Evolutionary conservation across 371 early-diverging fungal species (phyloP), one percentile per base, ranked within the genome.

Genomic region (Mucor plumbeus): DNA sequence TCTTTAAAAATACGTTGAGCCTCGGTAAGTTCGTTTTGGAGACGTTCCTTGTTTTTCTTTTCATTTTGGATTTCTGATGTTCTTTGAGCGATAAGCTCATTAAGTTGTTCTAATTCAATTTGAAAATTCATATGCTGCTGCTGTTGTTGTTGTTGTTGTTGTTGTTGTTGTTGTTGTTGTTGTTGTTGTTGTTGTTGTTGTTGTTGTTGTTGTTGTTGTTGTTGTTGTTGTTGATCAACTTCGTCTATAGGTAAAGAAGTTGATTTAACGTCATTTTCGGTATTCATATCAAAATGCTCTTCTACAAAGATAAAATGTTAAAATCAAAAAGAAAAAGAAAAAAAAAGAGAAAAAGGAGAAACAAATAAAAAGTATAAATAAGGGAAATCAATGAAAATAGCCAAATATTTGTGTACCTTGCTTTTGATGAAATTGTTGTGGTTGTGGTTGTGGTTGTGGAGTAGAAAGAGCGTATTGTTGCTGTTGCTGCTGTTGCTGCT

Each of bases 91-190:
- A 83, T 77, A 26, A 71, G 64, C 26, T 68, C 69, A 56, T 80
- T 79, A 3, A 80, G 44, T 40, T 79, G 68, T 35, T 83, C 81
- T 41, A 83, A 41, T 55, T 83, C 77, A 14, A 64, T 65, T 60
- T 72, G 61, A 13, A 80, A 66, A 10, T 76, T 65, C 7, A 43
- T 38, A 11, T 47, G 58, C 39, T 65, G 64, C 13, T 61, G 50
- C 14, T 57, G 58, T 10, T 60, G 34, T 14, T 50, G 60, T 26
- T 19, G 60, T 31, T 54, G 43, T 6, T 53, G 60, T 14, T 57
- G 59, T 6, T 41, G 13, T 11, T 41, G 39, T 55, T 54, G 59
- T 11, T 13, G 59, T n/a, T 39, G 38, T 43, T 15, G 61, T 39
- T 36, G 44, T 33, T 60, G 67, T 15, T 44, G 47, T 9, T 31